These are phyloP conservation scores for Nigrospora oryzae DNA, from an alignment of 2,329 filamentous ascomycete genomes.

Conservation along the genomic window DNA sequence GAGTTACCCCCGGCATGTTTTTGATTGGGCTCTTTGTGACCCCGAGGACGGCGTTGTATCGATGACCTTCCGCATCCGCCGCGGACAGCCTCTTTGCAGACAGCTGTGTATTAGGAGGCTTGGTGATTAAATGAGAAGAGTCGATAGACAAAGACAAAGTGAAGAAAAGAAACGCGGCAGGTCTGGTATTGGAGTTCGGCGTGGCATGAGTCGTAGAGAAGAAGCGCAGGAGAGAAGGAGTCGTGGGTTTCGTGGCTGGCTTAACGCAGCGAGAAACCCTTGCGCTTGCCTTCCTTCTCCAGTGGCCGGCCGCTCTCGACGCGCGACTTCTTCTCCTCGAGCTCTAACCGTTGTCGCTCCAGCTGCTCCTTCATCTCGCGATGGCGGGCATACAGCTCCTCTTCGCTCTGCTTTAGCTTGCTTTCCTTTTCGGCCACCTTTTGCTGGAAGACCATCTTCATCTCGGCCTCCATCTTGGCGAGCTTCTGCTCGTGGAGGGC, in stretches of 20 bases:
- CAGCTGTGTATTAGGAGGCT: constrained; percentile 26
- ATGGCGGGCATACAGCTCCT: constrained; percentile 95
- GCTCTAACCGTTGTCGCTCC: constrained; percentile 85
- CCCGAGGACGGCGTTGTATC: too few relatives aligned
- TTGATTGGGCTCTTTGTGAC: too few relatives aligned
- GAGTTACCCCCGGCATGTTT: too few relatives aligned
- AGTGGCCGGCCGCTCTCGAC: constrained; percentile 92
- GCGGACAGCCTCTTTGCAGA: constrained; percentile 18
- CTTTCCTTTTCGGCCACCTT: constrained; percentile 99
- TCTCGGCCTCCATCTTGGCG: constrained; percentile 99
- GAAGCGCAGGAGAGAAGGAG: constrained; percentile 10
- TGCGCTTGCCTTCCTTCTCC: constrained; percentile 97
- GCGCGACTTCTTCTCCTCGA: constrained; percentile 96
- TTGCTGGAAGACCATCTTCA: constrained; percentile 99
- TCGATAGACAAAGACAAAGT: constrained; percentile 32
- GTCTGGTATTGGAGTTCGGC: constrained; percentile 47
- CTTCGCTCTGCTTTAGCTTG: constrained; percentile 98
- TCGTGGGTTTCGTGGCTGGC: constrained; percentile 8
- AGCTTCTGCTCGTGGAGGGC: constrained; percentile 98
- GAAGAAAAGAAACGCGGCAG: constrained; percentile 44
- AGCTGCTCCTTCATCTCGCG: constrained; percentile 99
- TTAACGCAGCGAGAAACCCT: constrained; percentile 98
- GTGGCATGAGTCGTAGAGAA: constrained; percentile 45
- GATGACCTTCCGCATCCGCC: constrained; percentile 4
- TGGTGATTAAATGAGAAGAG: constrained; percentile 35